These are phyloP conservation scores for Lophium mytilinum DNA, from an alignment of 495 filamentous ascomycete genomes.

Conservation along the genomic window DNA sequence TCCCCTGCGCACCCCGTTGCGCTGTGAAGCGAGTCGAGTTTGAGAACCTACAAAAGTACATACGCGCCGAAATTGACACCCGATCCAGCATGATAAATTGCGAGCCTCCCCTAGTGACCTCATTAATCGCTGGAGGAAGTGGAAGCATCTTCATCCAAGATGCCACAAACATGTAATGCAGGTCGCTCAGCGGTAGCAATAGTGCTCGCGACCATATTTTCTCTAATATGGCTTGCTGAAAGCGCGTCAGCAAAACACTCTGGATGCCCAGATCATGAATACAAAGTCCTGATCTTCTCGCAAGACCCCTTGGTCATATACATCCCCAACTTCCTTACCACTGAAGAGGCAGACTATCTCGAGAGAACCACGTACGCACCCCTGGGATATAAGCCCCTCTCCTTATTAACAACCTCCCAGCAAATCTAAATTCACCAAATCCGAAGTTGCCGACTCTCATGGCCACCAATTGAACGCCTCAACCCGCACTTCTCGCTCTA, in stretches of 20 bases:
- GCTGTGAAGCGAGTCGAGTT: too few relatives aligned
- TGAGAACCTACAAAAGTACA: too few relatives aligned
- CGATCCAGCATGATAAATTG: too few relatives aligned
- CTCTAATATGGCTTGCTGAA: neutral
- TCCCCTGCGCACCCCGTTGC: too few relatives aligned
- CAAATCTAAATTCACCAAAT: conserved; percentile 7
- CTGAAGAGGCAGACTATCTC: conserved; percentile 34
- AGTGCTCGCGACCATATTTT: conserved; percentile 3
- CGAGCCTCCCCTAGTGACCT: too few relatives aligned
- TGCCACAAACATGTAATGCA: too few relatives aligned
- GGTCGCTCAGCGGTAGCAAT: neutral
- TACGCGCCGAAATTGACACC: too few relatives aligned
- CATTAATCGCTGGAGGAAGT: too few relatives aligned
- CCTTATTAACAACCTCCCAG: neutral
- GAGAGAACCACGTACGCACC: conserved; percentile 37
- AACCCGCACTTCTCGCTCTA: conserved; percentile 14
- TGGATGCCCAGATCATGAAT: conserved; percentile 29
- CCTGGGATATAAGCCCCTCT: neutral
- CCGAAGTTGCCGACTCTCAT: conserved; percentile 13
- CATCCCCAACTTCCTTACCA: conserved; percentile 39
- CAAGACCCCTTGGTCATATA: conserved; percentile 50
- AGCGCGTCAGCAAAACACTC: conserved; percentile 3
- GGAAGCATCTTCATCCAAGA: too few relatives aligned
- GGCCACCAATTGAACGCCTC: conserved; percentile 8
- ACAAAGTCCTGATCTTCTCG: conserved; percentile 45